Percentiles rank a stretch among this genome's conserved stretches.
Evolutionary conservation across 2,329 filamentous ascomycete genomes (phyloP).

Genomic region (Colletotrichum scovillei): DNA sequence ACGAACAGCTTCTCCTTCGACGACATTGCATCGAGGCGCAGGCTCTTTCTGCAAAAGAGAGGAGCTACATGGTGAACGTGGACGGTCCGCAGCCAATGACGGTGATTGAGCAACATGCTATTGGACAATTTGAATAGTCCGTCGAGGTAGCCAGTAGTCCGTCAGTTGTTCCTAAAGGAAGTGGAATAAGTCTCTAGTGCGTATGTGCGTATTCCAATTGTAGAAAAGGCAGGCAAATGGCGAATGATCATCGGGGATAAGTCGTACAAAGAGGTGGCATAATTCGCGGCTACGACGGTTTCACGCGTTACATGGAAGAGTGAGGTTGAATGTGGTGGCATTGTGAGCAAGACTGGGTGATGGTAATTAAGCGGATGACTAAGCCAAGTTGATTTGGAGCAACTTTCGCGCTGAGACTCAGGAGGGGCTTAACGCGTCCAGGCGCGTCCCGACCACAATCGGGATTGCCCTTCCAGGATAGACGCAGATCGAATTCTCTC

Average conservation of each 20-base stretch:
- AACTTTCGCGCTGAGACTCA: neutral
- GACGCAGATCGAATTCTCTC: slow-evolving; percentile 8
- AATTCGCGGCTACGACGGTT: neutral
- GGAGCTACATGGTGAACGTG: slow-evolving; percentile 25
- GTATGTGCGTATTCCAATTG: neutral
- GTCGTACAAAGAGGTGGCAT: neutral
- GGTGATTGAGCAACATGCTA: neutral
- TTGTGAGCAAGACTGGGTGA: no score
- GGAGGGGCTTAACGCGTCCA: neutral
- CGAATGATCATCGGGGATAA: neutral
- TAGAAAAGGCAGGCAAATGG: neutral
- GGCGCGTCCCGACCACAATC: slow-evolving; percentile 4
- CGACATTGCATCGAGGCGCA: slow-evolving; percentile 21
- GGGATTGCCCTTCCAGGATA: neutral
- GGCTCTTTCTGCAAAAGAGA: slow-evolving; percentile 5
- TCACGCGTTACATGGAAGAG: neutral
- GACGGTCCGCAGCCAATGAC: slow-evolving; percentile 26
- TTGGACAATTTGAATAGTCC: slow-evolving; percentile 7
- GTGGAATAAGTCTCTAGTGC: neutral
- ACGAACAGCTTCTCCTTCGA: slow-evolving; percentile 5
- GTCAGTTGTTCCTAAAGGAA: neutral
- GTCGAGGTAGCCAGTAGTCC: neutral
- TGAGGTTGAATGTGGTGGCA: no score
- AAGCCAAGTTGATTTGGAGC: neutral
- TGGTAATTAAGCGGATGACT: neutral